Evolutionary conservation across 371 early-diverging fungal species (phyloP).

Genomic region (Mortierella sp.): DNA sequence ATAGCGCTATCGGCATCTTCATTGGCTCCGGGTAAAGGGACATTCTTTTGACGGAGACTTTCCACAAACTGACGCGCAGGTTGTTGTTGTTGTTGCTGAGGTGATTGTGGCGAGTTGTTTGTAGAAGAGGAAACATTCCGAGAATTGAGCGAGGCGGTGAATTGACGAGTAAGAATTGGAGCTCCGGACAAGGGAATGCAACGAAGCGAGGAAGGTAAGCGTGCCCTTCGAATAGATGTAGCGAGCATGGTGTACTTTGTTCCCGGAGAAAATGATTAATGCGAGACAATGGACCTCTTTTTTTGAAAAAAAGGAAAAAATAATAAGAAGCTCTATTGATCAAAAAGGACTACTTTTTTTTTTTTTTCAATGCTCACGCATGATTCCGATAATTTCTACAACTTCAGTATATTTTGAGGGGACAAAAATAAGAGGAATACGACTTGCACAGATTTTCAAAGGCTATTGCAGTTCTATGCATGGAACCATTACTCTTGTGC

Average conservation of each 20-base stretch:
- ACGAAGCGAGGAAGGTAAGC: neutral
- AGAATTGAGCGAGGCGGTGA: neutral
- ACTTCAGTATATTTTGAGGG: too few species aligned
- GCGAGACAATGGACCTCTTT: too few species aligned
- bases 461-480: too few species aligned
- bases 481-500: too few species aligned
- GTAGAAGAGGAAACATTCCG: neutral
- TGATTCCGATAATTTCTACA: too few species aligned
- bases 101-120: slow-evolving; percentile 3
- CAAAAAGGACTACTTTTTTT: too few species aligned
- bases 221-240: neutral
- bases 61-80: slow-evolving; percentile 7
- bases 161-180: neutral
- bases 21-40: slow-evolving; percentile 39
- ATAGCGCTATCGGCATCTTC: slow-evolving; percentile 55
- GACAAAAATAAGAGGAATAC: too few species aligned
- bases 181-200: neutral
- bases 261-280: neutral
- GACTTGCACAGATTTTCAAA: too few species aligned
- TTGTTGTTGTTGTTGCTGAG: slow-evolving; percentile 2
- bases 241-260: neutral
- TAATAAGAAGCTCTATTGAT: too few species aligned
- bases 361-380: too few species aligned
- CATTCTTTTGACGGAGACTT: slow-evolving; percentile 43
- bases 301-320: too few species aligned